Percentiles rank a stretch among this genome's conserved stretches.
phyloP scores from a whole-genome alignment of 2,329 filamentous ascomycete genomes.

The Elsinoe necatrix region DNA sequence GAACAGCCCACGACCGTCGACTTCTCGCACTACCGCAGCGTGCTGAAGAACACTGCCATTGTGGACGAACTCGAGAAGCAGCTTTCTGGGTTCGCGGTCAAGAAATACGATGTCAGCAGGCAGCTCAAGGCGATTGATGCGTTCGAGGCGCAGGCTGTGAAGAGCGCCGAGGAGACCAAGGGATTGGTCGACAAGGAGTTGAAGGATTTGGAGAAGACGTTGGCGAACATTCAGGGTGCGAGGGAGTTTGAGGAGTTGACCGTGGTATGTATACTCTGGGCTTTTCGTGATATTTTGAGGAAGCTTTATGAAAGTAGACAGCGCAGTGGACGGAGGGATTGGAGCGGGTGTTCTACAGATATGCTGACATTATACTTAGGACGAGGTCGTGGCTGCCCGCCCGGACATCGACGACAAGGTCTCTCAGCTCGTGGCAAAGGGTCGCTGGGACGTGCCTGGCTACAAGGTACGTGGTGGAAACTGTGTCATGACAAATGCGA shows the following conservation, averaged over 20 bases:
- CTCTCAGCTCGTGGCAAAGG: conserved; percentile 87
- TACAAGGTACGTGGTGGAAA: conserved; percentile 71
- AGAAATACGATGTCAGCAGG: conserved; percentile 82
- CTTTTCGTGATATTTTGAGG: not conserved
- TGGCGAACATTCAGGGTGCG: conserved; percentile 95
- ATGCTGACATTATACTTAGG: conserved; percentile 45
- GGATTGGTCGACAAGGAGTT: conserved; percentile 90
- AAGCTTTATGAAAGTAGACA: not conserved
- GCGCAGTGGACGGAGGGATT: not conserved
- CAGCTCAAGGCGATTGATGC: conserved; percentile 98
- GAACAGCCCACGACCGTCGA: conserved; percentile 82
- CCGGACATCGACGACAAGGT: conserved; percentile 98
- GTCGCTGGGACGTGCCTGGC: conserved; percentile 94
- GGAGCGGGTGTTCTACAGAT: not conserved
- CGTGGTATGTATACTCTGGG: conserved; percentile 60
- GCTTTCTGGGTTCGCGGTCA: conserved; percentile 83
- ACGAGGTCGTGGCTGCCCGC: conserved; percentile 87
- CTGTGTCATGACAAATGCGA: not conserved
- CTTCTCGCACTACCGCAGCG: conserved; percentile 82
- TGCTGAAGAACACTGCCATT: conserved; percentile 93
- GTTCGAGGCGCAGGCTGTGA: conserved; percentile 92
- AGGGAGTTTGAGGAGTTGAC: conserved; percentile 95
- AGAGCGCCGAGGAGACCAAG: conserved; percentile 97
- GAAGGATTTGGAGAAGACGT: conserved; percentile 83
- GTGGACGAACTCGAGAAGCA: conserved; percentile 96